Conservation (phyloP, 345 rosid genomes). For the Populus ilicifolia region DNA sequence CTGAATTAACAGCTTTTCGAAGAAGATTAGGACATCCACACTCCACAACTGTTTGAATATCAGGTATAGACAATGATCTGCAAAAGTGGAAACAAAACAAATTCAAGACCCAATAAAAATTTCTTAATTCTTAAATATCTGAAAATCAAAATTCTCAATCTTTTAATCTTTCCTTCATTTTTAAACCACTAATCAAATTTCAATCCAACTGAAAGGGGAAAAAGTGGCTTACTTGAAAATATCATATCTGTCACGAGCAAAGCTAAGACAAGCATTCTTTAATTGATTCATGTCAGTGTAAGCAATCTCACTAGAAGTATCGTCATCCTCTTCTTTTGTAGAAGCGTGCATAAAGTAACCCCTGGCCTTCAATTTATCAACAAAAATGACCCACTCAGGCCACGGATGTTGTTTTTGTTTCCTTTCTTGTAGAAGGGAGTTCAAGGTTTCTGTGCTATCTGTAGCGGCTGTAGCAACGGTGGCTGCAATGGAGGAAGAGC, state of each 20-base stretch:
- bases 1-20: conserved; percentile 71
- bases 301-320: background rate
- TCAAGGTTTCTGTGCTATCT: conserved; percentile 5
- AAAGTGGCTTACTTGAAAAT: conserved; percentile 45
- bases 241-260: conserved; percentile 87
- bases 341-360: conserved; percentile 49
- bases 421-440: conserved; percentile 13
- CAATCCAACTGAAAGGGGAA: background rate
- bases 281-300: conserved; percentile 56
- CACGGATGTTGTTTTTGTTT: conserved; percentile 54
- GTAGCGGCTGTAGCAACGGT: conserved; percentile 17
- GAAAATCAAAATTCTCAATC: background rate
- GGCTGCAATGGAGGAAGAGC: conserved; percentile 12
- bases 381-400: conserved; percentile 82
- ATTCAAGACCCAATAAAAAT: background rate
- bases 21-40: conserved; percentile 81
- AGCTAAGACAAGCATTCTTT: conserved; percentile 76
- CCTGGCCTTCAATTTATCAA: conserved; percentile 61
- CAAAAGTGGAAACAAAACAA: conserved; percentile 16
- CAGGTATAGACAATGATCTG: conserved; percentile 58
- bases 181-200: background rate
- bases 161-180: background rate
- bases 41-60: conserved; percentile 63
- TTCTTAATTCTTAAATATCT: background rate
- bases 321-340: background rate